phyloP scores from a whole-genome alignment of 768 basidiomycete genomes.

The Pleurotus citrinopileatus region DNA sequence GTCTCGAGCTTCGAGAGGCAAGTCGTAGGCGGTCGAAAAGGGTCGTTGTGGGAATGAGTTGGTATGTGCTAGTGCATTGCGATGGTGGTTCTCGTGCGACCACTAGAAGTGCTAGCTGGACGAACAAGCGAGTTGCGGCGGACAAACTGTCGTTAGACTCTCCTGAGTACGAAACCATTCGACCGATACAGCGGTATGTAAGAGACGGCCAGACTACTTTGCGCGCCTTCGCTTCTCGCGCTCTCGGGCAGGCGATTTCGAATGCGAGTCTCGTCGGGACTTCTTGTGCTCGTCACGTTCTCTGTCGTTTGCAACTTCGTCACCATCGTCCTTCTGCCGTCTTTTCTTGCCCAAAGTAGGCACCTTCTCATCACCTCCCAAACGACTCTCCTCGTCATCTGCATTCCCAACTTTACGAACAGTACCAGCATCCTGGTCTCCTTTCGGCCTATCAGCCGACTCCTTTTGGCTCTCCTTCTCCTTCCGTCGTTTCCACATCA shows the following conservation, averaged over 20 bases:
- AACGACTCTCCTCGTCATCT: slow-evolving; percentile 8
- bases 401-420: slow-evolving; percentile 7
- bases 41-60: not conserved
- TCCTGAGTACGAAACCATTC: not conserved
- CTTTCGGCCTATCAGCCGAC: slow-evolving; percentile 33
- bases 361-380: not conserved
- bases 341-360: not conserved
- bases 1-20: too few relatives aligned
- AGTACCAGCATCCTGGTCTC: slow-evolving; percentile 17
- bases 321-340: not conserved
- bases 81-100: too few relatives aligned
- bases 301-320: not conserved
- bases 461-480: slow-evolving; percentile 44
- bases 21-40: not conserved
- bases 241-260: not conserved
- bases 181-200: too few relatives aligned
- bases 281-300: not conserved
- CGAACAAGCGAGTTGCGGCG: not conserved
- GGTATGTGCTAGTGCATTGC: too few relatives aligned
- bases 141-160: not conserved
- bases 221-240: not conserved
- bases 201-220: too few relatives aligned
- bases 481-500: slow-evolving; percentile 81
- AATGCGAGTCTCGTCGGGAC: not conserved
- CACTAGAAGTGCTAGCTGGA: not conserved